Percentiles rank a stretch among this genome's conserved stretches.
Conservation (phyloP, 139 green algal species). For the Chlorella sp. region DNA sequence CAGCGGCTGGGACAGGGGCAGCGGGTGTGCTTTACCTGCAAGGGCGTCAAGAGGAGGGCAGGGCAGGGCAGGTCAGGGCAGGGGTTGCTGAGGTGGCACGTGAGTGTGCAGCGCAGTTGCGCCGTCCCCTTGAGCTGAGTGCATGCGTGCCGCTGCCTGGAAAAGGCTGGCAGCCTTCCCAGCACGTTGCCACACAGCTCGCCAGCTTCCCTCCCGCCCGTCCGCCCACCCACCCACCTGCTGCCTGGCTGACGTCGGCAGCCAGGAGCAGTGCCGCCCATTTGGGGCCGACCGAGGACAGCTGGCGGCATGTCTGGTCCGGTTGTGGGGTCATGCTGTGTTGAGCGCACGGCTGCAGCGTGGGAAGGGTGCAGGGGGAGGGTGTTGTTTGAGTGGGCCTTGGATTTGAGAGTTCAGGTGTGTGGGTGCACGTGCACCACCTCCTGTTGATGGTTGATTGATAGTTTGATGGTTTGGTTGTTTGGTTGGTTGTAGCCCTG, state of each 20-base stretch:
- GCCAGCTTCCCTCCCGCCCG: background rate
- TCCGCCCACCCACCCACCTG: background rate
- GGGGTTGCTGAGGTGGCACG: background rate
- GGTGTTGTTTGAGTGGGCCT: background rate
- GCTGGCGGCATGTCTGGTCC: background rate
- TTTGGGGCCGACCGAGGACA: background rate
- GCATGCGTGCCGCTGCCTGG: background rate
- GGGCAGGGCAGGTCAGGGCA: no score
- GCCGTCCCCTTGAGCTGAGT: no score
- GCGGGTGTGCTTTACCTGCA: no score
- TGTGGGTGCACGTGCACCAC: no score
- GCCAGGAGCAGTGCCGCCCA: background rate
- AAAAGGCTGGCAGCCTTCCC: no score
- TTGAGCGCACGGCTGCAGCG: background rate
- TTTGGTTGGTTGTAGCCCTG: no score
- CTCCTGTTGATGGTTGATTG: no score
- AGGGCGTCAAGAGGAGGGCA: no score
- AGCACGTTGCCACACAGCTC: background rate
- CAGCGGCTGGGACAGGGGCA: no score
- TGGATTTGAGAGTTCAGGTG: background rate
- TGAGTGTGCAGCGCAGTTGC: background rate
- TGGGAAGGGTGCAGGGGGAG: background rate
- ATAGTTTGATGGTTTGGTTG: no score
- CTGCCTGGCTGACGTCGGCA: background rate
- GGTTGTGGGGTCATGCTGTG: background rate